Evolutionary conservation across 2,329 filamentous ascomycete species (phyloP), one percentile per base, ranked within the genome.

Genomic region (Curvularia verruculosa): DNA sequence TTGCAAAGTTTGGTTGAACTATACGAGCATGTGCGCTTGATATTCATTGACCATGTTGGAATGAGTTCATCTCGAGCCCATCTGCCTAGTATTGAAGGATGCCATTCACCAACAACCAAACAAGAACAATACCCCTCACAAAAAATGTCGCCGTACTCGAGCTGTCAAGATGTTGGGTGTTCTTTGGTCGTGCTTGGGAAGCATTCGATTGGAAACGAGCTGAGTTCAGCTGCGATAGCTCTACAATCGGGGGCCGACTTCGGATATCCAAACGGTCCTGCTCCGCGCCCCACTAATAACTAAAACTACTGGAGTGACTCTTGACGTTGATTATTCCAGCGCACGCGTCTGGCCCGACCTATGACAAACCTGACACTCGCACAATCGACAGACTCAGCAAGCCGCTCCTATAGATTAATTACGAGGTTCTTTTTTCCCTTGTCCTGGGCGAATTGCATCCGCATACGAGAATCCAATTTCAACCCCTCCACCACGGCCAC

Each of bases 241-340:
- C 37, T 45, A 49, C 36, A 37, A 49, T 57, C 50, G 49, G 54
- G 13, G 50, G 51, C 54, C 50, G 54, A 57, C 43, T 43, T 63
- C 63, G 63, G 63, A 49, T 29, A 54, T 45, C 46, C 45, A 56
- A 43, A 57, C 59, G 56, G 57, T 56, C 58, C 57, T 60, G 48
- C 60, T 64, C 60, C 52, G 55, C 64, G 47, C 65, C 60, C 65
- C 55, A 55, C 62, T 60, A 63, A 7, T 36, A 66, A 63, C 59
- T 64, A 63, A 64, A 59, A 58, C 59, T 53, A 46, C 50, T 49
- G 54, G 48, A 52, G 56, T 68, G 63, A 68, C 64, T 67, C 61
- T n/a, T 58, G 61, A 56, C 57, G 43, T 62, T 56, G 40, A 51
- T 54, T 52, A 50, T 40, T 39, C 24, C 56, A 53, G 54, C 41